Conservation (phyloP, 805 yeast genomes). For the Candida khao-thaluensis region DNA sequence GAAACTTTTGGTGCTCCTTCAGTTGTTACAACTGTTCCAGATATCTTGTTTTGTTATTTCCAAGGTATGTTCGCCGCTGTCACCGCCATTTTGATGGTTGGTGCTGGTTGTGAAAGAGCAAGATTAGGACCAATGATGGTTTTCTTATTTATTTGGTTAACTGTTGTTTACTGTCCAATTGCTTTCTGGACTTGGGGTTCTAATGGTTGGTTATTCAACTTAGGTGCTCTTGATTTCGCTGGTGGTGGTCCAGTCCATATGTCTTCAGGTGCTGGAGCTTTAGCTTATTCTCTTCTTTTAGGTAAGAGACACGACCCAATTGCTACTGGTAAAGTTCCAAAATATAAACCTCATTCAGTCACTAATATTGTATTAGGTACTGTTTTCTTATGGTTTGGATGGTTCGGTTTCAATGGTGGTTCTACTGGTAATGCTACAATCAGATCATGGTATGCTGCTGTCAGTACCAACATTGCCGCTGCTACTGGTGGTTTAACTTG, state of each 20-base stretch:
- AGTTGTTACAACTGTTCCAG: constrained; percentile 73
- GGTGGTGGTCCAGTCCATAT: constrained; percentile 99
- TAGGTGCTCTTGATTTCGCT: constrained; percentile 93
- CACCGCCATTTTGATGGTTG: constrained; percentile 91
- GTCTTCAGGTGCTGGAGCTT: constrained; percentile 90
- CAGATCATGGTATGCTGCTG: constrained; percentile 92
- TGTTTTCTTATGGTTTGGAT: constrained; percentile 94
- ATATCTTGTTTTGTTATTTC: constrained; percentile 82
- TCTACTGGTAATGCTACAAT: constrained; percentile 91
- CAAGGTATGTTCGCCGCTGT: constrained; percentile 97
- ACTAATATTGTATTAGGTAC: constrained; percentile 90
- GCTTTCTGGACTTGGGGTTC: constrained; percentile 99
- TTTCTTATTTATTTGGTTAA: constrained; percentile 89
- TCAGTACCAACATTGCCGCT: constrained; percentile 93
- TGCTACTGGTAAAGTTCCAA: constrained; percentile 68
- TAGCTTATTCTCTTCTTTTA: constrained; percentile 86
- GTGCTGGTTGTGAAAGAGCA: constrained; percentile 98
- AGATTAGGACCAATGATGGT: constrained; percentile 96
- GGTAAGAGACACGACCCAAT: constrained; percentile 91
- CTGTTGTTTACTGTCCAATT: constrained; percentile 92
- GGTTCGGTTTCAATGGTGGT: constrained; percentile 99
- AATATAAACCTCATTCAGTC: constrained; percentile 92
- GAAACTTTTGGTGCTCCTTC: constrained; percentile 81
- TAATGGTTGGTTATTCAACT: constrained; percentile 79
- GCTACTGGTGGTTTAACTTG: constrained; percentile 90